Percentiles rank a stretch among this genome's conserved stretches.
Conservation (phyloP, 2,329 filamentous ascomycete genomes). For the Epichloe typhina region DNA sequence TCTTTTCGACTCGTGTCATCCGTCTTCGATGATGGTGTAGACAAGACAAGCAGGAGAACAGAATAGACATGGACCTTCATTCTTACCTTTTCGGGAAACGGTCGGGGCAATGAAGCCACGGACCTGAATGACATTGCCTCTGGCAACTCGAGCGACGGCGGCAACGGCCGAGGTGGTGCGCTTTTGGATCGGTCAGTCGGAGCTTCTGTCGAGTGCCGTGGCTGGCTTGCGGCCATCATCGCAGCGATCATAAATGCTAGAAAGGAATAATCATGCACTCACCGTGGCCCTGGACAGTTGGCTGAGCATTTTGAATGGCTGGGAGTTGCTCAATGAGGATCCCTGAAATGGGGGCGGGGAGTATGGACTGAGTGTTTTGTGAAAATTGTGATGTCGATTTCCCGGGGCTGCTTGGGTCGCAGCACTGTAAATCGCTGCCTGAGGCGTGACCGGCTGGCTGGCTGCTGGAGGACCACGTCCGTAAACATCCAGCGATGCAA, state of each 20-base stretch:
- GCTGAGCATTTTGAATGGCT: slow-evolving; percentile 39
- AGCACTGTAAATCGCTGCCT: slow-evolving; percentile 13
- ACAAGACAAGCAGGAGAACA: not conserved
- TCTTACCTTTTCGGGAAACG: slow-evolving; percentile 48
- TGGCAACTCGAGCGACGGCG: slow-evolving; percentile 32
- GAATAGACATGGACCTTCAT: not conserved
- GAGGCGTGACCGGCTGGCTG: slow-evolving; percentile 7
- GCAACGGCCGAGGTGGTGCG: slow-evolving; percentile 37
- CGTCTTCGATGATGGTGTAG: not conserved
- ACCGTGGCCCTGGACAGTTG: slow-evolving; percentile 44
- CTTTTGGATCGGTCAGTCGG: slow-evolving; percentile 20
- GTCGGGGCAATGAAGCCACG: slow-evolving; percentile 48
- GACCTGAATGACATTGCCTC: slow-evolving; percentile 29
- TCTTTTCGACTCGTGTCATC: not conserved
- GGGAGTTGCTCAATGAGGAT: slow-evolving; percentile 35
- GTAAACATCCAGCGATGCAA: not conserved
- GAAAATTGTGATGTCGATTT: slow-evolving; percentile 30
- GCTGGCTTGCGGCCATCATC: not conserved
- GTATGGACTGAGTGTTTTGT: slow-evolving; percentile 28
- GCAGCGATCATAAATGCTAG: not conserved
- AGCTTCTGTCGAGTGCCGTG: not conserved
- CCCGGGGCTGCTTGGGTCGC: slow-evolving; percentile 16
- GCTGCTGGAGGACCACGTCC: too few relatives aligned
- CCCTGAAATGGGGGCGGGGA: slow-evolving; percentile 18
- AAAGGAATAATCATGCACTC: slow-evolving; percentile 18